Conservation (phyloP, 2,329 filamentous ascomycete species). For the Pseudofabraea citricarpa region DNA sequence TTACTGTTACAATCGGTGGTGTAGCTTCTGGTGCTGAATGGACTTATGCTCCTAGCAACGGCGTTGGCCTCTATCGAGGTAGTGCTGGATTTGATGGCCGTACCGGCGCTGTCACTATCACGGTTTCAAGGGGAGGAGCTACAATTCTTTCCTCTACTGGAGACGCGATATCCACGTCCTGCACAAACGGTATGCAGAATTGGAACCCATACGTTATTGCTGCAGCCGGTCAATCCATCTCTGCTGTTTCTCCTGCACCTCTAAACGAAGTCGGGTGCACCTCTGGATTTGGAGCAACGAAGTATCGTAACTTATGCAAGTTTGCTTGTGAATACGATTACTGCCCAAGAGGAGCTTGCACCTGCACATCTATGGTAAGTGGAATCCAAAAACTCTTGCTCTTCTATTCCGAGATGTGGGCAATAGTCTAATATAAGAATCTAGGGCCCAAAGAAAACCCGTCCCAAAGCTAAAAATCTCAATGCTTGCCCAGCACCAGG, state of each 20-base stretch:
- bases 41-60: conserved; percentile 23
- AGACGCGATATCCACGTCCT: conserved; percentile 18
- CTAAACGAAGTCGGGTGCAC: neutral
- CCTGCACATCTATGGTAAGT: neutral
- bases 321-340: conserved; percentile 1
- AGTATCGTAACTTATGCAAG: neutral
- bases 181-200: conserved; percentile 25
- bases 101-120: conserved; percentile 24
- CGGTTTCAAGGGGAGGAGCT: conserved; percentile 18
- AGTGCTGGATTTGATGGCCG: conserved; percentile 13
- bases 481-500: neutral
- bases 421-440: too few species aligned
- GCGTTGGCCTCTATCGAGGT: conserved; percentile 25
- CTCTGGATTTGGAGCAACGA: neutral
- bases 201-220: conserved; percentile 33
- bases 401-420: too few species aligned
- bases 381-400: too few species aligned
- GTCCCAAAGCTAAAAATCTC: neutral
- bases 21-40: conserved; percentile 15
- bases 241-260: neutral
- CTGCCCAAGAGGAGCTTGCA: neutral
- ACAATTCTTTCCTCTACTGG: conserved; percentile 21
- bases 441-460: too few species aligned
- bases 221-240: conserved; percentile 1
- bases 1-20: conserved; percentile 29